Evolutionary conservation across 148 eudicot species (phyloP), one percentile per base, ranked within the genome.

Genomic region (Amaranthus palmeri): DNA sequence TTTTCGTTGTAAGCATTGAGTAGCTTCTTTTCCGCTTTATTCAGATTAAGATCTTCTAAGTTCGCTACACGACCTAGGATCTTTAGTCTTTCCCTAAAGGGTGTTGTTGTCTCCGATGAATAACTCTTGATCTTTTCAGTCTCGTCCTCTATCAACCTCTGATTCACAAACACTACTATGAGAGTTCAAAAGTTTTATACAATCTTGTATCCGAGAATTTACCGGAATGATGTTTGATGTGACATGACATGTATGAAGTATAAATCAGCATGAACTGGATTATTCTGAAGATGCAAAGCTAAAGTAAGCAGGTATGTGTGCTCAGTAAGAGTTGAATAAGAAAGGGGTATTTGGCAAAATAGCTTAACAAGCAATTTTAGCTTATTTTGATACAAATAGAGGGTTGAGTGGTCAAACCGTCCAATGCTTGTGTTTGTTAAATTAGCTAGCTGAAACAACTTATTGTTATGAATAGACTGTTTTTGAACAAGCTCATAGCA

Each of bases 1-100:
- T 93, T 93, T 65, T 93, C 96, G 72, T 93, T 93, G 83, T 93
- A 93, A 62, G 92, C 91, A 75, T 84, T 85, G 68, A 93, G 85
- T 7, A 93, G 88, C 81, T 84, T 93, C 83, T 83, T 87, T 77
- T 93, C 97, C 2, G 98, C 80, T 42, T 84, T 44, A 74, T 86
- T 87, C 63, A 89, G 75, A 53, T 83, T 85, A 73, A 93, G 85
- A 56, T 89, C 88, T 54, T 93, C 98, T 67, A 87, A 2, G 67
- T 93, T 93, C 25, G 74, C 86, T 62, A 91, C 80, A 76, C 97
- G 87, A 41, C 92, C 88, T 84, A 93, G 73, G 47, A 93, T 91
- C 83, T 93, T 93, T 47, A 93, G 84, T 77, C 98, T 83, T 81
- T 93, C 98, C 74, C 97, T 87, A 77, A 81, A 85, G 18, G 92